phyloP scores from a whole-genome alignment of 495 filamentous ascomycete genomes.

The Gamarada debralockiae region DNA sequence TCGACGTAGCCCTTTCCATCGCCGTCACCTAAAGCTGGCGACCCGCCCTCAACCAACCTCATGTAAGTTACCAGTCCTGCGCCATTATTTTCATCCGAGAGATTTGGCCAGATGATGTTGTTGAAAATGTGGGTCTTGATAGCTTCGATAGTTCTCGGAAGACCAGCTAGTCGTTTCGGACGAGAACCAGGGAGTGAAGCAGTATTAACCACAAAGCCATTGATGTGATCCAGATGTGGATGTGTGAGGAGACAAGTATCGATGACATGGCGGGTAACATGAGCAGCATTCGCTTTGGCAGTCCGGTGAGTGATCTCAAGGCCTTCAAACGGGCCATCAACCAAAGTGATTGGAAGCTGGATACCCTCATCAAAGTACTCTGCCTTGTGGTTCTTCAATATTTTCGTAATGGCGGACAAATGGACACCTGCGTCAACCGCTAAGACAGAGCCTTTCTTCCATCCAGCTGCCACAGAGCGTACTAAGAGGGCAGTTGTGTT shows the following conservation, averaged over 20 bases:
- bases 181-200: conserved; percentile 69
- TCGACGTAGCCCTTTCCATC: conserved; percentile 77
- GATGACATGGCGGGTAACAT: conserved; percentile 73
- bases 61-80: conserved; percentile 90
- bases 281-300: conserved; percentile 70
- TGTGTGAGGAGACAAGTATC: conserved; percentile 90
- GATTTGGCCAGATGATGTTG: conserved; percentile 95
- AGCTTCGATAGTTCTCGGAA: conserved; percentile 80
- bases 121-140: conserved; percentile 96
- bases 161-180: conserved; percentile 78
- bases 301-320: conserved; percentile 58
- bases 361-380: conserved; percentile 21
- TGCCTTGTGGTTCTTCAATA: conserved; percentile 54
- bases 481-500: conserved; percentile 87
- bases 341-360: conserved; percentile 29
- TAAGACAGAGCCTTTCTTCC: conserved; percentile 74
- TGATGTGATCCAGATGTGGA: conserved; percentile 89
- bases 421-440: conserved; percentile 93
- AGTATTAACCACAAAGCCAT: conserved; percentile 89
- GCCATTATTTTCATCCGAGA: conserved; percentile 93
- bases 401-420: conserved; percentile 72
- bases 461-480: conserved; percentile 70
- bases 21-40: conserved; percentile 71
- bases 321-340: conserved; percentile 66
- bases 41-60: conserved; percentile 82